Evolutionary conservation across 2,329 filamentous ascomycete genomes (phyloP).

Genomic region (Pseudogymnoascus sp.): DNA sequence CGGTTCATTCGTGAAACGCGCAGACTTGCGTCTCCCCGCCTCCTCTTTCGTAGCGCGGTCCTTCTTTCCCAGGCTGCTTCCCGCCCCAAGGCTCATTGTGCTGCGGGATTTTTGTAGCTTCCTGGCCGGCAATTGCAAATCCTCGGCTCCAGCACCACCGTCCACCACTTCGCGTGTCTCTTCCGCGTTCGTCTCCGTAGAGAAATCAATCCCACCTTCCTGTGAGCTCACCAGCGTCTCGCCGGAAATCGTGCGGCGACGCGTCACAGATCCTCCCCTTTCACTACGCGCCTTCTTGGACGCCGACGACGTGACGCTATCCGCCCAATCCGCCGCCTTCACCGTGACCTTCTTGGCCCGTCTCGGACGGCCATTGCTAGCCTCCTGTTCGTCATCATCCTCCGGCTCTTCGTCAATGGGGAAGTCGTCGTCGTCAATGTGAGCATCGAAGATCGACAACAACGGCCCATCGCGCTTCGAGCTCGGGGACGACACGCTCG

Average conservation of each 20-base stretch:
- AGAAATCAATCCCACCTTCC: constrained; percentile 23
- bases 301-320: neutral
- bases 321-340: neutral
- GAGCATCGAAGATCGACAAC: constrained; percentile 20
- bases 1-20: constrained; percentile 35
- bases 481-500: constrained; percentile 46
- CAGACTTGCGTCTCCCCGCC: constrained; percentile 31
- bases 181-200: constrained; percentile 20
- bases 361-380: neutral
- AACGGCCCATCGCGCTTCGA: constrained; percentile 19
- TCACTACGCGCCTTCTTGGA: neutral
- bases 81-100: constrained; percentile 13
- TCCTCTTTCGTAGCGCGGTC: constrained; percentile 22
- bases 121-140: constrained; percentile 37
- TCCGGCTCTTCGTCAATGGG: neutral
- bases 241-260: constrained; percentile 39
- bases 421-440: neutral
- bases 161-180: constrained; percentile 24
- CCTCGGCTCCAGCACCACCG: constrained; percentile 40
- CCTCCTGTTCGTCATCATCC: neutral
- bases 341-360: constrained; percentile 46
- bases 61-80: constrained; percentile 20
- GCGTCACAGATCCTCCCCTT: constrained; percentile 17
- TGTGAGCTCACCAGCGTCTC: constrained; percentile 27
- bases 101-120: constrained; percentile 30